These are phyloP conservation scores for Ceriops zippeliana DNA, from an alignment of 345 rosid species.

Conservation along the genomic window DNA sequence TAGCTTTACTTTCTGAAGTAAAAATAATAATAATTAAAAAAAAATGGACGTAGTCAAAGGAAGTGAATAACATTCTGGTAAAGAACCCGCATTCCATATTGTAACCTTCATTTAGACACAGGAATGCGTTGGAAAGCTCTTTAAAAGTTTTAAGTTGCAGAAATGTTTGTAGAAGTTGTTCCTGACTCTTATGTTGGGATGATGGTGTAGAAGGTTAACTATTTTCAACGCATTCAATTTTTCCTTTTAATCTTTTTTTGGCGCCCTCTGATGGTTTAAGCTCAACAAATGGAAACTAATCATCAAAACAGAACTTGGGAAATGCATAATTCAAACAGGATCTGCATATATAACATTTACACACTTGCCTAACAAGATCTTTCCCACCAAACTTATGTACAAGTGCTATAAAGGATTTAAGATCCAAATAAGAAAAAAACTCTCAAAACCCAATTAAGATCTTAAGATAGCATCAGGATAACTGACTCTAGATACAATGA, in stretches of 20 bases:
- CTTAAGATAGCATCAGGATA: constrained; percentile 4
- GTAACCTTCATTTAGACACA: too few species aligned
- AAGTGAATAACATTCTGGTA: too few species aligned
- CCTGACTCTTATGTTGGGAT: too few species aligned
- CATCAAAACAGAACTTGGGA: background rate
- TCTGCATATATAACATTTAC: background rate
- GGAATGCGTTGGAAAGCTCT: background rate
- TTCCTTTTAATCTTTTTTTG: too few species aligned
- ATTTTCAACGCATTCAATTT: too few species aligned
- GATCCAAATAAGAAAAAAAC: constrained; percentile 4
- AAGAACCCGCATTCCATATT: too few species aligned
- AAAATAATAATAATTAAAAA: background rate
- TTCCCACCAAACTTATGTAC: constrained; percentile 12
- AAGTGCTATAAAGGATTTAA: constrained; percentile 11
- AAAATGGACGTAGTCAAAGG: background rate
- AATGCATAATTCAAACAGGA: background rate
- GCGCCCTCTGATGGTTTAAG: constrained; percentile 1
- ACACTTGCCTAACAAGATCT: background rate
- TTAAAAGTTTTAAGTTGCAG: background rate
- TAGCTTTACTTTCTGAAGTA: background rate
- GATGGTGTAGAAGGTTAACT: too few species aligned
- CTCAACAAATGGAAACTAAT: background rate
- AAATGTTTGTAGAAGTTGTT: background rate
- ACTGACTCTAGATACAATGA: constrained; percentile 14
- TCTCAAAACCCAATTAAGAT: constrained; percentile 19